Conservation (phyloP, 1,139 yeast species). For the Wickerhamomyces sp. region DNA sequence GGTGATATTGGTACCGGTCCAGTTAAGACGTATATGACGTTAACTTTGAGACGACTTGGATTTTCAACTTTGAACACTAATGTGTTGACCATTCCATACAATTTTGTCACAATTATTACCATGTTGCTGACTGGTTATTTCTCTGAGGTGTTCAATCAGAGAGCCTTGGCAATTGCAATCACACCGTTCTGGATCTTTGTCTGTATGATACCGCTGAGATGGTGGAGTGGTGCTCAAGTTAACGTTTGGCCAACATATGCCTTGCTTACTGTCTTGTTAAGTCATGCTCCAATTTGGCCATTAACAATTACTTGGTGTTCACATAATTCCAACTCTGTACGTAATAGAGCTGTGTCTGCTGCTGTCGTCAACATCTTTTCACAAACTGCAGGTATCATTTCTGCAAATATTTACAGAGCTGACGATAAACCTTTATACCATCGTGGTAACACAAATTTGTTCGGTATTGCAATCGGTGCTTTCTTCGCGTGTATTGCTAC, state of each 20-base stretch:
- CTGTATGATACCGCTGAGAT: constrained; percentile 35
- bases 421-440: constrained; percentile 54
- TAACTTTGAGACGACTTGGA: constrained; percentile 47
- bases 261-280: constrained; percentile 41
- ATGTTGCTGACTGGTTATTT: constrained; percentile 36
- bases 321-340: constrained; percentile 53
- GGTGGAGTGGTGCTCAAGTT: constrained; percentile 45
- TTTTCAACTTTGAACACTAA: constrained; percentile 52
- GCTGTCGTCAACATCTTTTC: constrained; percentile 60
- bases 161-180: constrained; percentile 31
- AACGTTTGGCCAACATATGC: constrained; percentile 50
- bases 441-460: constrained; percentile 43
- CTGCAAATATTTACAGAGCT: constrained; percentile 48
- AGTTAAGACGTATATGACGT: constrained; percentile 33
- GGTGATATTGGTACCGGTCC: constrained; percentile 43
- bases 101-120: constrained; percentile 33
- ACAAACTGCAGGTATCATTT: constrained; percentile 48
- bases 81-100: constrained; percentile 44
- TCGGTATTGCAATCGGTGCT: constrained; percentile 24
- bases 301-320: constrained; percentile 58
- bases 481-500: constrained; percentile 14
- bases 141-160: constrained; percentile 35
- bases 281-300: constrained; percentile 47
- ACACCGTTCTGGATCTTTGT: constrained; percentile 29
- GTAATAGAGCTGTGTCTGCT: constrained; percentile 54